Conservation (phyloP, 2,329 filamentous ascomycete species). For the Talaromyces funiculosus region DNA sequence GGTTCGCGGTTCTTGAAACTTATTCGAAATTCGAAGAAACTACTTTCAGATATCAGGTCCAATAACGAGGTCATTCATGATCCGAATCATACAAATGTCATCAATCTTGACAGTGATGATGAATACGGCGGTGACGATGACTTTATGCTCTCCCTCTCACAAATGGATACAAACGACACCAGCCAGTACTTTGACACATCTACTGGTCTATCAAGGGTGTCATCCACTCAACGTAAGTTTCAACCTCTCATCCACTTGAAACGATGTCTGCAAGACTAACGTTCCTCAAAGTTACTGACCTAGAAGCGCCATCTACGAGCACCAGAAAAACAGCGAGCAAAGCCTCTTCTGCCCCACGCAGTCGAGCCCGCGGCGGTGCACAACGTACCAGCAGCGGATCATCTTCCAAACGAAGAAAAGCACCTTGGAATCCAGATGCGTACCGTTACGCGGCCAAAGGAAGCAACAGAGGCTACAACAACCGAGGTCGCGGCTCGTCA, state of each 20-base stretch:
- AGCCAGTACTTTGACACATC: slow-evolving; percentile 31
- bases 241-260: not conserved
- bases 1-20: slow-evolving; percentile 40
- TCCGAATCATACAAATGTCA: slow-evolving; percentile 43
- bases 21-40: slow-evolving; percentile 32
- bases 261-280: not conserved
- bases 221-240: slow-evolving; percentile 11
- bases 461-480: not conserved
- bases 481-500: slow-evolving; percentile 2
- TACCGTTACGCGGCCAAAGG: not conserved
- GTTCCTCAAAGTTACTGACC: slow-evolving; percentile 5
- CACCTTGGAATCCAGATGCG: not conserved
- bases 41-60: slow-evolving; percentile 40
- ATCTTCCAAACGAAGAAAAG: not conserved
- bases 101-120: slow-evolving; percentile 40
- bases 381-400: slow-evolving; percentile 6
- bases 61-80: slow-evolving; percentile 44
- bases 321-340: slow-evolving; percentile 6
- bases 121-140: slow-evolving; percentile 30
- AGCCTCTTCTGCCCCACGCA: slow-evolving; percentile 4
- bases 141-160: slow-evolving; percentile 25
- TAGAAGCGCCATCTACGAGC: not conserved
- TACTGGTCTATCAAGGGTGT: not conserved
- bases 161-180: slow-evolving; percentile 15
- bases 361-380: not conserved